Percentiles rank a stretch among this genome's conserved stretches.
Conservation (phyloP, 1,139 yeast genomes). For the Debaryomyces singareniensis region DNA sequence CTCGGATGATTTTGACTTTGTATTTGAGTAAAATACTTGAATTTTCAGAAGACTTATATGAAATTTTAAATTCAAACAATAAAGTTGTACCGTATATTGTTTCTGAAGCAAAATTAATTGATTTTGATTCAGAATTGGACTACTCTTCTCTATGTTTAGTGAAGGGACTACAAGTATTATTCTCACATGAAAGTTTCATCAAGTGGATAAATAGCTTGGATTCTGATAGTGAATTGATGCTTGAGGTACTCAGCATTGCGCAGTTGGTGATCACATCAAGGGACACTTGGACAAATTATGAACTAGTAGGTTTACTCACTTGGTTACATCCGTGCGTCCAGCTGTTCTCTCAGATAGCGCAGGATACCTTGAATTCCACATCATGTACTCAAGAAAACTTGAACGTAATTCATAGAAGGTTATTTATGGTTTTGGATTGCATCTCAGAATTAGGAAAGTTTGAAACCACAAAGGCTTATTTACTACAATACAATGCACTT, state of each 20-base stretch:
- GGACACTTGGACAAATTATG: constrained; percentile 47
- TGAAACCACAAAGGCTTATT: constrained; percentile 46
- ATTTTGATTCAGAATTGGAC: constrained; percentile 1
- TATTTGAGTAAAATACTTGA: constrained; percentile 5
- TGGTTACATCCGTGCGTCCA: constrained; percentile 47
- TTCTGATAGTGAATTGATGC: constrained; percentile 3
- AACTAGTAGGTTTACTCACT: constrained; percentile 44
- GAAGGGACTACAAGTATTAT: constrained; percentile 10
- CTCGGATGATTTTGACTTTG: constrained; percentile 6
- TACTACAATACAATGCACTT: constrained; percentile 46
- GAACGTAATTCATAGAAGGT: constrained; percentile 14
- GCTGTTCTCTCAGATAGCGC: constrained; percentile 9
- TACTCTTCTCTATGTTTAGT: constrained; percentile 6
- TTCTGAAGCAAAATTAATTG: background rate
- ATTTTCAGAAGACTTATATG: background rate
- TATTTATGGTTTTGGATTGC: constrained; percentile 39
- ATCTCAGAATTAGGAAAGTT: constrained; percentile 45
- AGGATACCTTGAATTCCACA: constrained; percentile 8
- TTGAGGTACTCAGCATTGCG: constrained; percentile 16
- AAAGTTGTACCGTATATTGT: background rate
- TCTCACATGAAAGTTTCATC: constrained; percentile 18
- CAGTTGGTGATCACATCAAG: constrained; percentile 44
- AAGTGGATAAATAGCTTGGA: constrained; percentile 11
- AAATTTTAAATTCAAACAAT: background rate
- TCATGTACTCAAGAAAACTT: constrained; percentile 8